These are phyloP conservation scores for Podospora appendiculata DNA, from an alignment of 495 filamentous ascomycete genomes.

Conservation along the genomic window DNA sequence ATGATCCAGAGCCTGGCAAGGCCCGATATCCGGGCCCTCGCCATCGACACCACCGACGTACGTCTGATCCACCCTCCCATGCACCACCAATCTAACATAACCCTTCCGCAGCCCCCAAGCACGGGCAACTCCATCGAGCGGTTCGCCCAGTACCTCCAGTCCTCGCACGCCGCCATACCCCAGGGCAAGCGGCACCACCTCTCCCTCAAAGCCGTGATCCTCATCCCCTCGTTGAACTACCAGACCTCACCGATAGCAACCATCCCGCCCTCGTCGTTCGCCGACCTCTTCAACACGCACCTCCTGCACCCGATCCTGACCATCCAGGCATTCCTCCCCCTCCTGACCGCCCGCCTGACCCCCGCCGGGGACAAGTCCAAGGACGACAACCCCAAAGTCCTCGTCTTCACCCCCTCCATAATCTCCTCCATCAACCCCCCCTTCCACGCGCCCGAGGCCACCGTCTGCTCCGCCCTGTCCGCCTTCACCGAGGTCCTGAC, in stretches of 20 bases:
- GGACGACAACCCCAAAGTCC: slow-evolving; percentile 43
- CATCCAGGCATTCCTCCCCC: slow-evolving; percentile 77
- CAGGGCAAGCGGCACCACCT: slow-evolving; percentile 67
- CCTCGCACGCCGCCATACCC: slow-evolving; percentile 62
- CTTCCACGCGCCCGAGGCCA: slow-evolving; percentile 76
- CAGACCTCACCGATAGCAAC: slow-evolving; percentile 73
- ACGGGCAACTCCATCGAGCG: slow-evolving; percentile 53
- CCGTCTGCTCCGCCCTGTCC: slow-evolving; percentile 66
- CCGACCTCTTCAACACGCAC: slow-evolving; percentile 82
- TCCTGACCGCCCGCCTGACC: slow-evolving; percentile 49
- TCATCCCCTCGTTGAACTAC: slow-evolving; percentile 66
- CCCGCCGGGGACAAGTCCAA: slow-evolving; percentile 31
- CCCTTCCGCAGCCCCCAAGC: slow-evolving; percentile 29
- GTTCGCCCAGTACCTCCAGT: slow-evolving; percentile 59
- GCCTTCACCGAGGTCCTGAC: slow-evolving; percentile 72
- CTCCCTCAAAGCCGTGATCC: slow-evolving; percentile 65
- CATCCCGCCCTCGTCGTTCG: slow-evolving; percentile 72
- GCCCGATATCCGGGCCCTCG: slow-evolving; percentile 71
- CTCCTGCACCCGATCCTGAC: slow-evolving; percentile 87
- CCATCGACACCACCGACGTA: slow-evolving; percentile 75
- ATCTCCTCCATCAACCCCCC: slow-evolving; percentile 75
- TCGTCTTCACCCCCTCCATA: slow-evolving; percentile 79
- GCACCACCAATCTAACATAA: slow-evolving; percentile 3
- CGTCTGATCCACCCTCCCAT: slow-evolving; percentile 11
- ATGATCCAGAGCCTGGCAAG: slow-evolving; percentile 65